Evolutionary conservation across 768 basidiomycete species (phyloP).

Genomic region (Pisolithus albus): DNA sequence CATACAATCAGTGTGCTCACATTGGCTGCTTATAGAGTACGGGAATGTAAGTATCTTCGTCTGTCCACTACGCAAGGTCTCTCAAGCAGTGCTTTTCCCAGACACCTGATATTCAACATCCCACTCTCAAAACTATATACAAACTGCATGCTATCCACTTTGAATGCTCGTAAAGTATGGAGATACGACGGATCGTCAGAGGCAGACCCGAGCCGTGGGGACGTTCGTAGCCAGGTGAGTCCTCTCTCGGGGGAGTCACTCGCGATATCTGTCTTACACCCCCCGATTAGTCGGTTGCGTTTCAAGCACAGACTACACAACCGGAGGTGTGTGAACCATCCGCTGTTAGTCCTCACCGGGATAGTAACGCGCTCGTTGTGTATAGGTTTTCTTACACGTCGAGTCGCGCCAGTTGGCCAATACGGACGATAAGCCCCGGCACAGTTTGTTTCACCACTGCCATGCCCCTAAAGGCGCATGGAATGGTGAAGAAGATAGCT

Average conservation of each 20-base stretch:
- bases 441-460: background rate
- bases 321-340: background rate
- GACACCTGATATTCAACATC: background rate
- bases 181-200: background rate
- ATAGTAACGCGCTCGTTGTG: background rate
- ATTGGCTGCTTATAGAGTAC: background rate
- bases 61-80: background rate
- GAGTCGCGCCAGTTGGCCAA: background rate
- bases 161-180: background rate
- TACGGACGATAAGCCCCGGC: background rate
- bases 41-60: background rate
- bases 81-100: background rate
- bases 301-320: background rate
- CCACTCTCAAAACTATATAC: background rate
- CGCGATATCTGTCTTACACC: background rate
- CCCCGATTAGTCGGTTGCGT: background rate
- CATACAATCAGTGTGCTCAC: background rate
- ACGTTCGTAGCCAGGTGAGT: background rate
- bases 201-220: background rate
- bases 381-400: background rate
- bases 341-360: background rate
- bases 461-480: background rate
- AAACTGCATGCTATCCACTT: background rate
- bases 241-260: background rate
- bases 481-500: background rate